Base-by-base conservation (phyloP, 2,329 filamentous ascomycete species). In the Lasiodiplodia citricola region DNA sequence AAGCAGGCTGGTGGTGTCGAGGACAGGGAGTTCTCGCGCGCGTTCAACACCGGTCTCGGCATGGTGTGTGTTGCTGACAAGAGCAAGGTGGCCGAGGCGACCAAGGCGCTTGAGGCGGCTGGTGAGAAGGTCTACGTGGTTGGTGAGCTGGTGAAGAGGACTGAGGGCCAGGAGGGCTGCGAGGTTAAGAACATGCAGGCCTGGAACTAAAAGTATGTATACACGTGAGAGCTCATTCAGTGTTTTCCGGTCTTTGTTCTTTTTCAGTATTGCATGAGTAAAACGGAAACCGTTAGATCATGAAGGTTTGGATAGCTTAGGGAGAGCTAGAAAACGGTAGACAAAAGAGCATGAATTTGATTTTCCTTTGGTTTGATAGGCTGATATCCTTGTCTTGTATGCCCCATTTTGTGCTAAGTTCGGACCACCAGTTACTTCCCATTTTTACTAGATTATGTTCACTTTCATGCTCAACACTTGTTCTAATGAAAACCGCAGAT, bases 11-110 rank as follows among this genome's bases (percentile, higher is more conserved):
- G 88, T n/a, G 91, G 91, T 70, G 90, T 98, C 38, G 87, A 86
- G 66, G 85, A 90, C 1, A 77, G 83, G 11, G 96, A 99, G 83
- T 96, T 98, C 87, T 93, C 91, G 64, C 87, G 94, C 69, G 96
- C 94, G 2, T 98, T 97, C 87, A 99, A 99, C 83, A 94, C 91
- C 8, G 96, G 96, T 63, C 83, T 99, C 55, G 96, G 96, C 57
- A 98, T 99, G 94, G 92, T 97, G 6, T 85, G 94, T 37, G 93
- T 94, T 5, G 93, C 97, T 2, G 87, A 87, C 35, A 83, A 87
- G 68, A 85, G 83, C 41, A 87, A 91, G 73, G 92, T 85, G 1
- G 85, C 87, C 6, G 83, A 85, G 47, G 89, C 92, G 2, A 83
- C 84, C 23, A 80, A 83, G 65, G 82, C 87, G 55, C 83, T 97